Base-by-base conservation (phyloP, 2,329 filamentous ascomycete species). In the Botrytis hyacinthi region DNA sequence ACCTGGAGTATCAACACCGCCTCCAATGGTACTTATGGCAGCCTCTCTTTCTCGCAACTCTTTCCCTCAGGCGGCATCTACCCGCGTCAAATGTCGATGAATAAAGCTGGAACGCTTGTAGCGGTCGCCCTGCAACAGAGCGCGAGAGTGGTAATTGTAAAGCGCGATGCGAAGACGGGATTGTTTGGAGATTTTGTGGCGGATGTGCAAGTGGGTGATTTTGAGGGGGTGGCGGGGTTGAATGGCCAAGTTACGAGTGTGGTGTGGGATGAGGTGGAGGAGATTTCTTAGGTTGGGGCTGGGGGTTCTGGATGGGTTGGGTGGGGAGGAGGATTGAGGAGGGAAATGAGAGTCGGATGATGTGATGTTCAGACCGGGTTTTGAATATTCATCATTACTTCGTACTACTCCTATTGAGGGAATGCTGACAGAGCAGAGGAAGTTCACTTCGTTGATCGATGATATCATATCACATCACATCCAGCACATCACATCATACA, bases 1-100 rank as follows among this genome's bases (percentile, higher is more conserved):
- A 89, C 85, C 74, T 93, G 89, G 83, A 79, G 83, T 72, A 87
- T 93, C 76, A 82, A 89, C 77, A 74, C 79, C 2, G 76, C 80
- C 22, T 86, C 84, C 48, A 26, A 85, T 79, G 26, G 77, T 86
- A 86, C 84, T 22, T 12, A 22, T 12, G 85, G 85, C 22, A 81
- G 79, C 20, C 77, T 87, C 4, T 76, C 74, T 0, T 85, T 85
- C 74, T 77, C 82, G 2, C 82, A 85, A 70, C 79, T 86, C 6
- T 81, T 82, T 35, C 83, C 86, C 6, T 81, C 84, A 0, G 85
- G 85, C 8, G 86, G 86, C 0, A 73, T 65, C 1, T 84, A 80
- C 76, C 86, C 86, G 0, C 80, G 86, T 14, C 84, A 86, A 59
- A 87, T 87, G 77, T 82, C 80, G 10, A 69, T 86, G n/a, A 87